Evolutionary conservation across 768 basidiomycete species (phyloP).

Genomic region (Leccinum boreale): DNA sequence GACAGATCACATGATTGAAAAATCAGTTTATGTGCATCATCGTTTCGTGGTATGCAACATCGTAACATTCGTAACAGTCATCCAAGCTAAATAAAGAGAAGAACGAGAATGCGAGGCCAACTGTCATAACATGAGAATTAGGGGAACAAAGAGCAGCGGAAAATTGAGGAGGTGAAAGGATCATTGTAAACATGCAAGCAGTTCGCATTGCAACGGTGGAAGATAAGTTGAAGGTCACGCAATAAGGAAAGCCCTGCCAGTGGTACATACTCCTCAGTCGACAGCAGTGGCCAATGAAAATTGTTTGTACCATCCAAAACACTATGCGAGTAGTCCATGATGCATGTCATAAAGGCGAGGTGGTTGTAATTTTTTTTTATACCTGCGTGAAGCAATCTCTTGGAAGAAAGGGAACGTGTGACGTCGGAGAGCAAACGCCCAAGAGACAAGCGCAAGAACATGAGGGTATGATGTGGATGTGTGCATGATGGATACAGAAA

Average conservation of each 20-base stretch:
- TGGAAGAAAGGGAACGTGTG: conserved; percentile 13
- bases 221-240: conserved; percentile 21
- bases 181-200: conserved; percentile 2
- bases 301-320: conserved; percentile 18
- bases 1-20: conserved; percentile 12
- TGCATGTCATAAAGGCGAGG: conserved; percentile 25
- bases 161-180: conserved; percentile 1
- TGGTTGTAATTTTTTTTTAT: conserved; percentile 15
- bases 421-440: conserved; percentile 14
- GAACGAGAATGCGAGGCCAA: conserved; percentile 1
- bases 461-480: conserved; percentile 27
- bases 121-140: conserved; percentile 10
- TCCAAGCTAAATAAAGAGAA: conserved; percentile 13
- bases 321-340: conserved; percentile 28
- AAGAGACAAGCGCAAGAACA: conserved; percentile 17
- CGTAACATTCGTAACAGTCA: conserved; percentile 27
- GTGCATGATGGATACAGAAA: conserved; percentile 34
- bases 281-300: conserved; percentile 10
- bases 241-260: conserved; percentile 24
- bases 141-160: conserved; percentile 6
- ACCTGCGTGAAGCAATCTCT: conserved; percentile 17
- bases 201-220: conserved; percentile 1
- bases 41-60: conserved; percentile 26
- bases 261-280: conserved; percentile 14
- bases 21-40: conserved; percentile 17